Percentiles rank a stretch among this genome's conserved stretches.
Conservation (phyloP, 805 yeast genomes). For the Starmerella sp. region DNA sequence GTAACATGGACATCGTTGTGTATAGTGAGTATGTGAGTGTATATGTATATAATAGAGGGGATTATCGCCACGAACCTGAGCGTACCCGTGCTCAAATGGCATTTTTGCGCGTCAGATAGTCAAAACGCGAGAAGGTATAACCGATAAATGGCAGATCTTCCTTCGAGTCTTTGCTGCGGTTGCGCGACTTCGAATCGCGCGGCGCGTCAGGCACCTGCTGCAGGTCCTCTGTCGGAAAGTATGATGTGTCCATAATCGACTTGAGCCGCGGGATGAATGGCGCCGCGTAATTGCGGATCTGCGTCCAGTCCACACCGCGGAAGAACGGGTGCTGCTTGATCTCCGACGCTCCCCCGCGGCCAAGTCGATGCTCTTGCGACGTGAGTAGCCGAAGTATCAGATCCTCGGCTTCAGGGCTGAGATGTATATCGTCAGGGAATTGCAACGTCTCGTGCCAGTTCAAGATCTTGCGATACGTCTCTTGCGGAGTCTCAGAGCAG, state of each 20-base stretch:
- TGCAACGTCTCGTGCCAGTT: conserved; percentile 82
- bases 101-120: conserved; percentile 55
- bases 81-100: conserved; percentile 22
- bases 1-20: not conserved
- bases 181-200: conserved; percentile 32
- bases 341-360: conserved; percentile 88
- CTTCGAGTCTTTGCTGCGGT: conserved; percentile 39
- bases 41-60: not conserved
- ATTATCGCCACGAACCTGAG: not conserved
- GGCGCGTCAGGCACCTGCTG: conserved; percentile 92
- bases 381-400: conserved; percentile 67
- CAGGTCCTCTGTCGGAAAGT: conserved; percentile 95
- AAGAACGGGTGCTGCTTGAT: conserved; percentile 85
- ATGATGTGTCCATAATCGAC: conserved; percentile 88
- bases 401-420: conserved; percentile 82
- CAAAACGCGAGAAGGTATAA: conserved; percentile 90
- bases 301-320: conserved; percentile 92
- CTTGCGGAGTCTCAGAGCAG: conserved; percentile 89
- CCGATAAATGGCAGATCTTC: conserved; percentile 96
- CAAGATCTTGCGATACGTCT: conserved; percentile 79
- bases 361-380: conserved; percentile 66
- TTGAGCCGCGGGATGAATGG: conserved; percentile 88
- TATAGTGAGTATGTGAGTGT: not conserved
- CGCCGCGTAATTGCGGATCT: conserved; percentile 77
- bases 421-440: conserved; percentile 85